phyloP scores from a whole-genome alignment of 2,329 filamentous ascomycete species.

The Capronia coronata region DNA sequence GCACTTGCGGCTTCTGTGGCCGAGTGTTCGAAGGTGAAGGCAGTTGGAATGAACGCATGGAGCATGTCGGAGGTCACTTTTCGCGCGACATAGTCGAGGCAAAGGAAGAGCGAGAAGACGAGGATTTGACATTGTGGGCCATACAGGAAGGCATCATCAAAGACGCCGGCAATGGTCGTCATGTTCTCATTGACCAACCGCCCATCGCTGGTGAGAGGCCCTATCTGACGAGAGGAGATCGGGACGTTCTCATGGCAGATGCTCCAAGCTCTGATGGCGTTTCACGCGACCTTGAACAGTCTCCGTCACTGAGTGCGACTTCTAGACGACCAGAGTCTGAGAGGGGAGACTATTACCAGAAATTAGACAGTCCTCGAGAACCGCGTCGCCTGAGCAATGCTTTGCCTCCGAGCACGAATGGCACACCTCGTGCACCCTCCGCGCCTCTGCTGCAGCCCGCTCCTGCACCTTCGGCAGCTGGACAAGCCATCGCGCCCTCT shows the following conservation, averaged over 20 bases:
- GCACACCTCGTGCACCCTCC: slow-evolving; percentile 20
- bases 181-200: slow-evolving; percentile 27
- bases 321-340: slow-evolving; percentile 19
- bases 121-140: slow-evolving; percentile 40
- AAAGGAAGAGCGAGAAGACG: slow-evolving; percentile 44
- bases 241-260: slow-evolving; percentile 26
- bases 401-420: slow-evolving; percentile 16
- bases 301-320: slow-evolving; percentile 20
- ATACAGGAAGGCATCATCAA: slow-evolving; percentile 33
- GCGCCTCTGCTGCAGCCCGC: slow-evolving; percentile 13
- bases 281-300: slow-evolving; percentile 21
- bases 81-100: slow-evolving; percentile 43
- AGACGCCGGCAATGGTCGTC: slow-evolving; percentile 25
- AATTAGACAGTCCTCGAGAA: slow-evolving; percentile 19
- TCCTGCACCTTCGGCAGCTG: slow-evolving; percentile 2
- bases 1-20: slow-evolving; percentile 57
- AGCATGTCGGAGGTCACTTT: slow-evolving; percentile 77
- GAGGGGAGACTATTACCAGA: slow-evolving; percentile 14
- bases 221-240: slow-evolving; percentile 22
- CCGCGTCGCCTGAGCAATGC: slow-evolving; percentile 22
- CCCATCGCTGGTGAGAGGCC: slow-evolving; percentile 20
- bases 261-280: slow-evolving; percentile 22
- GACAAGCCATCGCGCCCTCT: slow-evolving; percentile 9
- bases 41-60: slow-evolving; percentile 77
- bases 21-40: slow-evolving; percentile 56